Evolutionary conservation across 805 yeast genomes (phyloP), one percentile per base, ranked within the genome.

Genomic region (Ogataea pini): DNA sequence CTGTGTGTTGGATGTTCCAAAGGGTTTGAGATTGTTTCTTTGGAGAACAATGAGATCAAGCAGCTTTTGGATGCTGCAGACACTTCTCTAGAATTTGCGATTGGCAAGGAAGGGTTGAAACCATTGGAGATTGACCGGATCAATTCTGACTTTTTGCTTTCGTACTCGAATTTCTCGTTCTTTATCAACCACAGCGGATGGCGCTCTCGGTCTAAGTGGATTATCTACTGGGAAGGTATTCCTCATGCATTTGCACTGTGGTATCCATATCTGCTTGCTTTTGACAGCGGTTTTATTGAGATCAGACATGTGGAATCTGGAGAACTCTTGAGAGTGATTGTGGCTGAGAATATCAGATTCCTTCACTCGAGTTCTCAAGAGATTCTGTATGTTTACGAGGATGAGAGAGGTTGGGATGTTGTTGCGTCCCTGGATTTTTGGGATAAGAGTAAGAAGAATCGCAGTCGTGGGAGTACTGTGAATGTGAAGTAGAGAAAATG

Each of bases 11-110:
- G 99, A 20, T 94, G 99, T 61, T 85, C 96, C 24, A 89, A 86
- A 65, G 99, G 99, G 0, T 94, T 94, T 72, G 98, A 94, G 70
- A 89, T 94, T 61, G 90, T 94, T 31, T 86, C 95, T 14, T 73
- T 91, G 36, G 87, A 86, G 51, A 88, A 86, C 45, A 85, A 88
- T 50, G 87, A 83, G 50, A 89, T 87, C 68, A 97, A 94, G 68
- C 83, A 94, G 8, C 78, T 94, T 44, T 73, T 94, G 59, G 98
- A 94, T 70, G 97, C 96, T n/a, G 99, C 98, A 0, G 99, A 94
- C 63, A 95, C 98, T 0, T 89, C 97, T 16, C 75, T 94, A 46
- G 99, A 94, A 62, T 94, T 94, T 72, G 97, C 94, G 12, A 88
- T 82, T 49, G 87, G 81, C 51, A 75, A 86, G 50, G 96, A 89